Evolutionary conservation across 306 rosid genomes (phyloP), one percentile per base, ranked within the genome.

Genomic region (Vigna radiata): DNA sequence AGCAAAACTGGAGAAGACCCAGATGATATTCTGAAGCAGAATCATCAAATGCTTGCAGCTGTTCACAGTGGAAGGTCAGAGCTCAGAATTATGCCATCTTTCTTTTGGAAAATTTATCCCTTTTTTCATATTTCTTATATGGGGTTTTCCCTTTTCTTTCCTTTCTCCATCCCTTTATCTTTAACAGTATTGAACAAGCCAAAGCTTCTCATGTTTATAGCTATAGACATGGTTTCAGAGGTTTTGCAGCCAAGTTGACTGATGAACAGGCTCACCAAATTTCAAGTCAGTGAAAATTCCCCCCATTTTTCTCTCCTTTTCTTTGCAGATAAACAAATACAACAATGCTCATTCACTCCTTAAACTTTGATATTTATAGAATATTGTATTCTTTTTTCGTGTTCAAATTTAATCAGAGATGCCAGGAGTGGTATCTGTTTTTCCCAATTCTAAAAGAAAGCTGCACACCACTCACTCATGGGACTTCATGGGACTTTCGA

Each of bases 401-500:
- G 61, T 70, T 56, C 17, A 16, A 74, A 76, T 82, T 62, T 89
- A 68, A 81, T 59, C 91, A 91, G 94, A 78, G 79, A 91, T 91
- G 86, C 72, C 85, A 0, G 91, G 90, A 55, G 97, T 91, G 54
- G 86, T 91, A 73, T 91, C 94, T 61, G 97, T 89, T 55, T 89
- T 91, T 76, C 97, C 92, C 31, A 91, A 89, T 81, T 65, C 75
- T 8, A 91, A 86, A 79, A 89, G 97, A 81, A 86, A 53, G 43
- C 65, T 91, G 55, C 94, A 91, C 80, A 91, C 94, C 25, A 91
- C 97, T 56, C 97, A 91, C 83, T 91, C 94, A 27, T 91, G 97
- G 94, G 88, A 86, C 76, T 91, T 91, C 79, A 89, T 91, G 86
- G 97, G 97, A 63, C 92, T 91, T 83, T 13, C 60, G 84, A 79